Conservation (phyloP, 257 asterid species). For the Eustoma russellianum region DNA sequence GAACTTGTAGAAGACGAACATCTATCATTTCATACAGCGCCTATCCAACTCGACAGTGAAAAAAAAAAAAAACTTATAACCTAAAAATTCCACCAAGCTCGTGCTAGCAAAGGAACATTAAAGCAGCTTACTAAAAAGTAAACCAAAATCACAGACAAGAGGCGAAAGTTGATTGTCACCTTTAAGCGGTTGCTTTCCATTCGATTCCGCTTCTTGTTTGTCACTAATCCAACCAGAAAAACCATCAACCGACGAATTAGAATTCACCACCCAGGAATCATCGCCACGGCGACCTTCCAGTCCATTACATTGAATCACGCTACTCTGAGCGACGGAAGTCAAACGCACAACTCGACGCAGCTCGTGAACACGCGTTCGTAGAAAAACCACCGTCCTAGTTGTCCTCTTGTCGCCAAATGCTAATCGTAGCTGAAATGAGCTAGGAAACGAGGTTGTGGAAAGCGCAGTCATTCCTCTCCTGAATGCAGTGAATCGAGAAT, state of each 20-base stretch:
- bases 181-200: slow-evolving; percentile 34
- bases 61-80: no score
- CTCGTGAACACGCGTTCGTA: slow-evolving; percentile 32
- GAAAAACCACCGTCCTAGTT: slow-evolving; percentile 12
- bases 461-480: slow-evolving; percentile 43
- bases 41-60: no score
- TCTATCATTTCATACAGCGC: no score
- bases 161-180: slow-evolving; percentile 41
- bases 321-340: slow-evolving; percentile 32
- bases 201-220: slow-evolving; percentile 30
- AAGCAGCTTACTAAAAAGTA: background rate
- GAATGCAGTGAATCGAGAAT: background rate
- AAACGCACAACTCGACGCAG: slow-evolving; percentile 33
- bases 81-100: no score
- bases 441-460: slow-evolving; percentile 61
- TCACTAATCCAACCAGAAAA: slow-evolving; percentile 75
- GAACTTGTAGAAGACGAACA: background rate
- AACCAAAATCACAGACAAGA: background rate
- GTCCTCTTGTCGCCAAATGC: slow-evolving; percentile 44
- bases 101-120: no score
- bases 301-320: slow-evolving; percentile 30
- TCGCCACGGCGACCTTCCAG: slow-evolving; percentile 33
- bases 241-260: slow-evolving; percentile 40
- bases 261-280: slow-evolving; percentile 39
- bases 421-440: slow-evolving; percentile 80